phyloP scores from a whole-genome alignment of 768 basidiomycete species.

The Roridomyces roridus region DNA sequence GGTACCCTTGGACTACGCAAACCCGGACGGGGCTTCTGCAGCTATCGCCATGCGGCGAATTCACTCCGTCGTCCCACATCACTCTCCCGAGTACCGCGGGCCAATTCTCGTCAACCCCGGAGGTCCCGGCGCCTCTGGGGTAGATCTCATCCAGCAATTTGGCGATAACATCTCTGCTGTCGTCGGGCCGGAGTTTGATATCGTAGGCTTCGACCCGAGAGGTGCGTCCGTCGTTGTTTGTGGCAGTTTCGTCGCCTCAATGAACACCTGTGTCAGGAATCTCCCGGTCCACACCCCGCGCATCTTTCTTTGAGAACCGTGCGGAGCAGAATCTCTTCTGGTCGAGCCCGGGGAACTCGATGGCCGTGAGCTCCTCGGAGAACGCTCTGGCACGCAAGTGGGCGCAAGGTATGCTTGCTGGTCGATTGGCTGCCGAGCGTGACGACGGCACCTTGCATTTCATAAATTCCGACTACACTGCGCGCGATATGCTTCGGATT shows the following conservation, averaged over 20 bases:
- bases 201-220: constrained; percentile 17
- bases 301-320: constrained; percentile 16
- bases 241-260: not conserved
- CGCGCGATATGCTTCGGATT: constrained; percentile 27
- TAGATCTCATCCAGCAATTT: not conserved
- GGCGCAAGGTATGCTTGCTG: constrained; percentile 8
- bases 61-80: not conserved
- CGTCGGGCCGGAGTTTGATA: constrained; percentile 16
- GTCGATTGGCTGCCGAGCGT: constrained; percentile 7
- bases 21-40: constrained; percentile 2
- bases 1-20: constrained; percentile 17
- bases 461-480: constrained; percentile 23
- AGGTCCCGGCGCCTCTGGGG: constrained; percentile 18
- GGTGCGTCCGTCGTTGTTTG: too few species aligned
- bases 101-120: constrained; percentile 19
- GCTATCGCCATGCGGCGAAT: constrained; percentile 7
- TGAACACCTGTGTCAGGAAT: constrained; percentile 13
- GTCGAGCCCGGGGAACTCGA: too few species aligned
- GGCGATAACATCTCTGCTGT: not conserved
- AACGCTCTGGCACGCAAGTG: constrained; percentile 8
- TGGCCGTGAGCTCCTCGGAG: not conserved
- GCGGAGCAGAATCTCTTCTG: constrained; percentile 13
- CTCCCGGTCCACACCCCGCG: constrained; percentile 15
- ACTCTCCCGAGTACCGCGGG: constrained; percentile 1
- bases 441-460: constrained; percentile 20